phyloP scores from a whole-genome alignment of 805 yeast species.

The Jamesozyma gamospora region DNA sequence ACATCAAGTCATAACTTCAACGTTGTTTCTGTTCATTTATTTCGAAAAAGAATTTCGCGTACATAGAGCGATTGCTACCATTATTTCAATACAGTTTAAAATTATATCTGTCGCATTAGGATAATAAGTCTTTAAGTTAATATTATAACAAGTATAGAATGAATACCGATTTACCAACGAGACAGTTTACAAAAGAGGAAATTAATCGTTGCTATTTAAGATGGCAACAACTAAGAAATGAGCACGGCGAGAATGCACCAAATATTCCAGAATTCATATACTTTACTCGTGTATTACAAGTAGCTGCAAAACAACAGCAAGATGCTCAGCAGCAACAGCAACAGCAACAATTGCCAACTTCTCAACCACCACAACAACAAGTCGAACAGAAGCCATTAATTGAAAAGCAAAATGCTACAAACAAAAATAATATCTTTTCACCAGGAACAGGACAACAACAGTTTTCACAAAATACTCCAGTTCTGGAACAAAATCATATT shows the following conservation, averaged over 20 bases:
- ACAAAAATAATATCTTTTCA: no score
- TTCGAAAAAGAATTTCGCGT: no score
- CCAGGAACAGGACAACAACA: neutral
- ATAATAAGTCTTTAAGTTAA: neutral
- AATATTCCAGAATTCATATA: slow-evolving; percentile 28
- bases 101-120: no score
- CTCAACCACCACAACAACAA: neutral
- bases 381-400: slow-evolving; percentile 3
- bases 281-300: slow-evolving; percentile 26
- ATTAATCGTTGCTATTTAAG: slow-evolving; percentile 30
- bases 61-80: no score
- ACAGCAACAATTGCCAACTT: slow-evolving; percentile 5
- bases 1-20: no score
- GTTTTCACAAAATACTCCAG: neutral
- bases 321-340: slow-evolving; percentile 18
- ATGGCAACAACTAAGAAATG: slow-evolving; percentile 31
- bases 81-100: no score
- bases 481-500: neutral
- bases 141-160: neutral
- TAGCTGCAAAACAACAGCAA: slow-evolving; percentile 30
- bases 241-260: slow-evolving; percentile 29
- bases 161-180: slow-evolving; percentile 25
- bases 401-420: no score
- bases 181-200: slow-evolving; percentile 28
- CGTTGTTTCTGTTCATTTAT: no score